Base-by-base conservation (phyloP, 345 rosid genomes). In the Euclidium syriacum region DNA sequence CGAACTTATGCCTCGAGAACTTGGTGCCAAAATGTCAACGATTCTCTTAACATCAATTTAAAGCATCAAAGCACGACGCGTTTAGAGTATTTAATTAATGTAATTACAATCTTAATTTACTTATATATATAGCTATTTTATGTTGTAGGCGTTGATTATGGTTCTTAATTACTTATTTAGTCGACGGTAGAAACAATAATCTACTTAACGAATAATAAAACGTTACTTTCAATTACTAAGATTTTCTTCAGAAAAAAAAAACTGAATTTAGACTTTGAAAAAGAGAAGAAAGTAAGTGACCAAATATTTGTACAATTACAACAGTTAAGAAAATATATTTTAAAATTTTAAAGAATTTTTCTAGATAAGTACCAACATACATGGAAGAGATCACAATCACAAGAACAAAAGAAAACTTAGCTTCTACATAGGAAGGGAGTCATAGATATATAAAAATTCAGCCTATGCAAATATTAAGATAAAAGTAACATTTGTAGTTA, bases 1-100 rank as follows among this genome's bases (percentile, higher is more conserved):
- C 44, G 64, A 55, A 62, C 30, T 54, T 55, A 70, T 62, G 69
- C 64, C 74, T 62, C 29, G 64, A 70, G 74, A 62, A 55, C 52
- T 55, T 58, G 47, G 51, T 70, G 63, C 69, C 64, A 62, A 47
- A 55, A 70, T 70, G 74, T 70, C 74, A 70, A 70, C 69, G 64
- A 62, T 62, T 62, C 64, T 47, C 35, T 54, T 62, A 30, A 62
- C 52, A 63, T 54, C 50, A 47, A 27, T 64, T 26, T 53, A 70
- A n/a, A 44, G 56, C 56, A 62, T 62, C 68, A 29, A 62, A 54
- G 58, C 74, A 62, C 74, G 46, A 62, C 58, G 64, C 30, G 15
- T 69, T 29, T 27, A 5, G 12, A 44, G 33, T 47, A 62, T 35
- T 43, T 54, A 47, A 70, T 64, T 53, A 22, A 26, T 25, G n/a